phyloP scores from a whole-genome alignment of 2,329 filamentous ascomycete species.

The Ophiostoma pallidulum region DNA sequence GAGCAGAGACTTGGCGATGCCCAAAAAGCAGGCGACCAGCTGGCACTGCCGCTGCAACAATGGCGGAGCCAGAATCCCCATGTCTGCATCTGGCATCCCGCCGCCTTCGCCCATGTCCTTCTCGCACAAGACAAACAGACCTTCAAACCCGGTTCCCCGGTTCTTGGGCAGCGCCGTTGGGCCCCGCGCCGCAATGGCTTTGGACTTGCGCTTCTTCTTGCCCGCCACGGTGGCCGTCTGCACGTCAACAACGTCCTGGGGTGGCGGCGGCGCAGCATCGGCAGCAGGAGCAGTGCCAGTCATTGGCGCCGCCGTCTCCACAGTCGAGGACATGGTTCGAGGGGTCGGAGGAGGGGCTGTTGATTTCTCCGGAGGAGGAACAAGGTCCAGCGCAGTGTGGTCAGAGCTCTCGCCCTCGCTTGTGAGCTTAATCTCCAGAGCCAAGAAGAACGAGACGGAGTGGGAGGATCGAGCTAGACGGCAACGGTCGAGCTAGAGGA shows the following conservation, averaged over 20 bases:
- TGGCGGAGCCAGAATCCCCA: not conserved
- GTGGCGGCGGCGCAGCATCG: not conserved
- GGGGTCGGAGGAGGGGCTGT: no score
- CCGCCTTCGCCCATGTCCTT: no score
- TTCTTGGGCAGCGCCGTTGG: conserved; percentile 33
- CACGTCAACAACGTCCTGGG: not conserved
- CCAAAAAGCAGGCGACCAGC: not conserved
- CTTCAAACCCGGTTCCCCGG: conserved; percentile 60
- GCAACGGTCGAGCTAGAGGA: not conserved
- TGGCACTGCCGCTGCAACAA: not conserved
- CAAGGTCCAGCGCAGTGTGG: no score
- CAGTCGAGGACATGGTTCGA: no score
- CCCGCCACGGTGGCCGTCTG: not conserved
- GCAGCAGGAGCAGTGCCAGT: not conserved
- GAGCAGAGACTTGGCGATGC: no score
- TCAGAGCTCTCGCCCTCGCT: no score
- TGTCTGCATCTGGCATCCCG: no score
- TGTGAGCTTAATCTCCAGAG: not conserved
- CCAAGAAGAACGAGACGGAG: not conserved
- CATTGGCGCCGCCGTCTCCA: not conserved
- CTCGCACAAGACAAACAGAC: no score
- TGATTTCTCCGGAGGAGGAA: no score
- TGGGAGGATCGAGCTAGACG: not conserved
- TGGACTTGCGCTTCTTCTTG: conserved; percentile 33
- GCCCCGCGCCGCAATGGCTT: conserved; percentile 26